Evolutionary conservation across 2,329 filamentous ascomycete species (phyloP).

Genomic region (Alternaria sp.): DNA sequence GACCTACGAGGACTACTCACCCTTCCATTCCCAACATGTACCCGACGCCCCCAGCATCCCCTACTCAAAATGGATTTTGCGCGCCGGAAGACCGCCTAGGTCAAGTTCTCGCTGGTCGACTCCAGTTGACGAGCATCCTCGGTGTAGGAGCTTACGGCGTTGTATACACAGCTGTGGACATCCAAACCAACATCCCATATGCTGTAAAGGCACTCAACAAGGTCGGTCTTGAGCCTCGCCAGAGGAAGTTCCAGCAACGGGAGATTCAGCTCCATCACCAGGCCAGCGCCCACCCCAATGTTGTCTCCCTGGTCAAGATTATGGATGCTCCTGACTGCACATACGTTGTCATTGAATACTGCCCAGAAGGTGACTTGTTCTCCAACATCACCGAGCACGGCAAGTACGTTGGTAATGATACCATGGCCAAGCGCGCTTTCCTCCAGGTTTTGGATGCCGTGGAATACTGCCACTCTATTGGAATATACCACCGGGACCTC

Average conservation of each 20-base stretch:
- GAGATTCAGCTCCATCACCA: conserved; percentile 92
- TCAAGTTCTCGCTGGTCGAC: conserved; percentile 79
- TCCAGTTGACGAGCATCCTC: conserved; percentile 84
- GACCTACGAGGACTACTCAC: conserved; percentile 50
- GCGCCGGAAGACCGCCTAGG: conserved; percentile 85
- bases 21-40: conserved; percentile 53
- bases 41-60: conserved; percentile 61
- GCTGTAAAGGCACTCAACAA: conserved; percentile 98
- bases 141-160: conserved; percentile 96
- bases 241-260: conserved; percentile 87
- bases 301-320: conserved; percentile 93
- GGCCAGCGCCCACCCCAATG: conserved; percentile 88
- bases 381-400: conserved; percentile 96
- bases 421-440: conserved; percentile 84
- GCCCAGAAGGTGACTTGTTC: conserved; percentile 95
- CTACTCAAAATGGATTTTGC: conserved; percentile 55
- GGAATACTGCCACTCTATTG: conserved; percentile 88
- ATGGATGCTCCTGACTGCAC: conserved; percentile 91
- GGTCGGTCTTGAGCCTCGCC: conserved; percentile 84
- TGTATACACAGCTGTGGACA: conserved; percentile 88
- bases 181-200: conserved; percentile 81
- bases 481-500: conserved; percentile 96
- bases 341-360: conserved; percentile 96
- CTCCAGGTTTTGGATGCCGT: conserved; percentile 97
- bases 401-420: conserved; percentile 92